Conservation (phyloP, 441 rosid species). For the Croton laevigatus region DNA sequence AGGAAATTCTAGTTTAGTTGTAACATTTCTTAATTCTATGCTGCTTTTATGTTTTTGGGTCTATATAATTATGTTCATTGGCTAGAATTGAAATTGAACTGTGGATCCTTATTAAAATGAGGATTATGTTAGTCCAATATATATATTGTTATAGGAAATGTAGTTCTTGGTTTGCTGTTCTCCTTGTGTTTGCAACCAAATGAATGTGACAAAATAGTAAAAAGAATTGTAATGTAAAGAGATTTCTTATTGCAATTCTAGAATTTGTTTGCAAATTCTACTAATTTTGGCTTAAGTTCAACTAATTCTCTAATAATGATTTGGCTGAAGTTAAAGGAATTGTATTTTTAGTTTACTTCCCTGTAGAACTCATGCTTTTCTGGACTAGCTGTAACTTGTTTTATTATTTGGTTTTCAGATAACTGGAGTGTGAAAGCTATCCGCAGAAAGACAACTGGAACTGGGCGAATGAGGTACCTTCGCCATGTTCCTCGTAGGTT, state of each 20-base stretch:
- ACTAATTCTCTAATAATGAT: not conserved
- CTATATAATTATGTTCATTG: not conserved
- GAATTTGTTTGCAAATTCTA: not conserved
- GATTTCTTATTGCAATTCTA: too few relatives aligned
- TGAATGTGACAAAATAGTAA: too few relatives aligned
- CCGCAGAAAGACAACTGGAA: slow-evolving; percentile 74
- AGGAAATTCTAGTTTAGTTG: not conserved
- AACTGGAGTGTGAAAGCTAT: slow-evolving; percentile 89
- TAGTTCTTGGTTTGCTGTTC: too few relatives aligned
- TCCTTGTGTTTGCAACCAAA: too few relatives aligned
- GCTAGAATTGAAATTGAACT: too few relatives aligned
- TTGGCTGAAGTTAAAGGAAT: too few relatives aligned
- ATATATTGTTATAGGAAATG: too few relatives aligned
- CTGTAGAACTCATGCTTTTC: not conserved
- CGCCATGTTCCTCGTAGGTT: slow-evolving; percentile 73
- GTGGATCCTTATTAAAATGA: too few relatives aligned
- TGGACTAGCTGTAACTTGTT: not conserved
- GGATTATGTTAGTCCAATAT: too few relatives aligned
- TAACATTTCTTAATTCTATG: not conserved
- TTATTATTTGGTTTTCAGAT: slow-evolving; percentile 29
- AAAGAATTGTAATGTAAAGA: too few relatives aligned
- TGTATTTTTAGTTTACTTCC: too few relatives aligned
- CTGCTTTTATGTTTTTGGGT: not conserved
- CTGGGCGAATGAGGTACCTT: slow-evolving; percentile 79
- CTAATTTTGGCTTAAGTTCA: not conserved